Percentiles rank a stretch among this genome's conserved stretches.
phyloP scores from a whole-genome alignment of 805 yeast genomes.

The Teunomyces lycoperdinae region DNA sequence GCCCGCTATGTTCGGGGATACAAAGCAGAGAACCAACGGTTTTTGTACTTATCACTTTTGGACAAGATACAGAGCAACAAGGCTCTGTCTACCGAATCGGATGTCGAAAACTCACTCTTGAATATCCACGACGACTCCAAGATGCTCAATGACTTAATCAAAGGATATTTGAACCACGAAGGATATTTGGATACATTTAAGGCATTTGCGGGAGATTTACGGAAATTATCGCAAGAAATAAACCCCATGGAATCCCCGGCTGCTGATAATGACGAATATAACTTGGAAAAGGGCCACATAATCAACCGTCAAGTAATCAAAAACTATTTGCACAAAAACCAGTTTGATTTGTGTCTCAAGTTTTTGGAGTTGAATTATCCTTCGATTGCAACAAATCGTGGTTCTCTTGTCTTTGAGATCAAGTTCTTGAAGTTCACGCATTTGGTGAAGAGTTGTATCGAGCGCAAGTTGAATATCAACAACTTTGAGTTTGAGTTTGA shows the following conservation, averaged over 20 bases:
- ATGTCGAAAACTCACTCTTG: constrained; percentile 7
- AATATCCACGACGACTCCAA: constrained; percentile 22
- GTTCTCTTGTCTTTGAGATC: constrained; percentile 22
- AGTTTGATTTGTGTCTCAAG: constrained; percentile 43
- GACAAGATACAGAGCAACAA: constrained; percentile 16
- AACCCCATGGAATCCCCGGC: background rate
- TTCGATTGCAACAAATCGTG: background rate
- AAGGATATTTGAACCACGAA: constrained; percentile 38
- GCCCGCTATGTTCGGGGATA: constrained; percentile 47
- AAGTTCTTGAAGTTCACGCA: constrained; percentile 22
- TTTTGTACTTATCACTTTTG: constrained; percentile 17
- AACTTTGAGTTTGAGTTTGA: constrained; percentile 17
- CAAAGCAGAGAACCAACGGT: constrained; percentile 28
- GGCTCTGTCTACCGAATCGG: constrained; percentile 4
- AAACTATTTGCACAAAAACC: constrained; percentile 38
- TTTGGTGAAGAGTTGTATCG: constrained; percentile 20
- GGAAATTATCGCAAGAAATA: constrained; percentile 13
- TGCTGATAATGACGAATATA: background rate
- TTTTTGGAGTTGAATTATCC: constrained; percentile 33
- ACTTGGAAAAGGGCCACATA: constrained; percentile 20
- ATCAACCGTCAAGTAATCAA: constrained; percentile 40
- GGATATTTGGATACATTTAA: constrained; percentile 36
- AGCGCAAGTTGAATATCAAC: constrained; percentile 12
- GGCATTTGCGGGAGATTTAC: constrained; percentile 32
- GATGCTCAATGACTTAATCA: constrained; percentile 30